Percentiles rank a stretch among this genome's conserved stretches.
These are phyloP conservation scores for Dactylis glomerata DNA, from an alignment of 176 grass and related monocot species.

Conservation along the genomic window DNA sequence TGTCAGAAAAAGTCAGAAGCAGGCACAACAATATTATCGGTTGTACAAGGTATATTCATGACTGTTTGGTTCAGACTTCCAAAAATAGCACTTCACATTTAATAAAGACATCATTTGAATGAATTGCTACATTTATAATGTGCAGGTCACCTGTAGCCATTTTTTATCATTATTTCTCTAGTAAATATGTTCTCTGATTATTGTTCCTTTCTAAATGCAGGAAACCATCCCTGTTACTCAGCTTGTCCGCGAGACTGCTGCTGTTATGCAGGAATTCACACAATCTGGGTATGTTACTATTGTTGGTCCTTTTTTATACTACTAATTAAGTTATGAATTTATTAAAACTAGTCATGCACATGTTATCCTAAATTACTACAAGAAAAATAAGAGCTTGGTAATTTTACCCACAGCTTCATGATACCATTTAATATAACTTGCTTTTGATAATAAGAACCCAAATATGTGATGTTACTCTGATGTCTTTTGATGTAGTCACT, in stretches of 20 bases:
- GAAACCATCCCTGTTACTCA: conserved; percentile 90
- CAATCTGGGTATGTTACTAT: conserved; percentile 75
- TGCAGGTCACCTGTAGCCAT: neutral
- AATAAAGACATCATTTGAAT: neutral
- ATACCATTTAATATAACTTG: neutral
- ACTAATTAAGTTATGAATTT: neutral
- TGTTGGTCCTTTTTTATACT: neutral
- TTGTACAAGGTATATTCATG: conserved; percentile 66
- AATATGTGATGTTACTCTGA: neutral
- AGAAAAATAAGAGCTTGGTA: neutral
- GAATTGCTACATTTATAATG: neutral
- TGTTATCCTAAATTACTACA: neutral
- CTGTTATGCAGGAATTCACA: conserved; percentile 99
- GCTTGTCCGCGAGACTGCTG: conserved; percentile 93
- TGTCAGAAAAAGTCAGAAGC: conserved; percentile 81
- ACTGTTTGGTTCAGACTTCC: conserved; percentile 1
- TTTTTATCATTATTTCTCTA: neutral
- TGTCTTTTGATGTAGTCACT: neutral
- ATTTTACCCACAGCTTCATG: neutral
- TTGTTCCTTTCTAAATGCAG: conserved; percentile 39
- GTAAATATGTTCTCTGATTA: conserved; percentile 18
- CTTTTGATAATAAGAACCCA: neutral
- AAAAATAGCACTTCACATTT: neutral
- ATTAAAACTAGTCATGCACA: neutral
- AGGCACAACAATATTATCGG: conserved; percentile 82